A percentile compares a stretch with the other conserved stretches of the same genome.
These are phyloP conservation scores for Eimeria sp. DNA, from an alignment of 169 alveolate species.

Conservation along the genomic window DNA sequence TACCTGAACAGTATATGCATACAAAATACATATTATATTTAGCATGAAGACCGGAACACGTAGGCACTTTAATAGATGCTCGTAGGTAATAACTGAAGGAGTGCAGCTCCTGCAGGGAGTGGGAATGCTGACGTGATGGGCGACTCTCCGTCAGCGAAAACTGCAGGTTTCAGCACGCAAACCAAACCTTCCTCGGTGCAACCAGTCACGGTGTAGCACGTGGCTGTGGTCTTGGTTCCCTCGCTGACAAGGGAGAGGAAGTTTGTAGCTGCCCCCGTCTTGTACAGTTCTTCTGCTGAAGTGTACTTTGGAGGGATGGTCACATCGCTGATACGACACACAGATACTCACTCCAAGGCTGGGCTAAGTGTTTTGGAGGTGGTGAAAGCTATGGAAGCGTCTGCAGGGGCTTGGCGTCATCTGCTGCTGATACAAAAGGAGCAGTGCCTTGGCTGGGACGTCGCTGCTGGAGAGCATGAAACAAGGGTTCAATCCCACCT, in stretches of 20 bases:
- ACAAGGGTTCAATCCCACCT: neutral
- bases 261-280: constrained; percentile 34
- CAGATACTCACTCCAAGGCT: neutral
- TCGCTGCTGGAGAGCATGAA: neutral
- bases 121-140: constrained; percentile 44
- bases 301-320: constrained; percentile 32
- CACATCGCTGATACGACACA: neutral
- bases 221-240: neutral
- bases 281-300: neutral
- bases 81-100: neutral
- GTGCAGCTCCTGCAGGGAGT: neutral
- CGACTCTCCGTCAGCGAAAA: neutral
- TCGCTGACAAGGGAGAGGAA: constrained; percentile 58
- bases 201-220: constrained; percentile 36
- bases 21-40: neutral
- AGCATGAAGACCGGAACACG: neutral
- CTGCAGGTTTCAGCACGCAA: constrained; percentile 37
- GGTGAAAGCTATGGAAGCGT: neutral
- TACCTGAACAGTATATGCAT: neutral
- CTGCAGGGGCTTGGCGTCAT: neutral
- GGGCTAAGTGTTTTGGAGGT: neutral
- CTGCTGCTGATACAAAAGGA: neutral
- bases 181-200: constrained; percentile 25
- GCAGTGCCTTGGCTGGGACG: neutral
- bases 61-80: neutral